phyloP scores from a whole-genome alignment of 1,139 yeast species.

The Suhomyces bribrorum region DNA sequence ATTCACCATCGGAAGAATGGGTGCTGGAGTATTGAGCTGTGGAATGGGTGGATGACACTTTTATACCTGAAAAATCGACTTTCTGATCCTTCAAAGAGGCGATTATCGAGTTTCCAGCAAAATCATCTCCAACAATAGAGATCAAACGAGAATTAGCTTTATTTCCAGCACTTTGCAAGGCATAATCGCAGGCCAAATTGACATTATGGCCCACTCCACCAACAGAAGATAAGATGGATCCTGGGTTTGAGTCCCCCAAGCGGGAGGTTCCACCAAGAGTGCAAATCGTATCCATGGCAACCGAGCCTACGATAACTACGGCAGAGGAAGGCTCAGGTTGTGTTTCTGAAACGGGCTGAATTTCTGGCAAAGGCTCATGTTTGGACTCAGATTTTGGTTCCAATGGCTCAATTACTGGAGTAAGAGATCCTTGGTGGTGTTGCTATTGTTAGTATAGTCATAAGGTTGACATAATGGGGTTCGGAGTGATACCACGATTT shows the following conservation, averaged over 20 bases:
- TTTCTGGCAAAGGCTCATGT: no score
- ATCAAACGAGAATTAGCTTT: conserved; percentile 41
- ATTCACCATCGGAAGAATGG: conserved; percentile 61
- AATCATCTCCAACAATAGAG: conserved; percentile 62
- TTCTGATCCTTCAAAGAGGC: conserved; percentile 23
- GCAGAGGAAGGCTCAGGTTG: not conserved
- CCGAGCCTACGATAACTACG: conserved; percentile 64
- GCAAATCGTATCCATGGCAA: conserved; percentile 74
- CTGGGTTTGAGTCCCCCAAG: conserved; percentile 74
- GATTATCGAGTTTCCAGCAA: conserved; percentile 48
- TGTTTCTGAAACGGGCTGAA: no score
- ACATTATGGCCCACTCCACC: conserved; percentile 90
- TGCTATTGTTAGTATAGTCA: not conserved
- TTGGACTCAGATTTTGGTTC: no score
- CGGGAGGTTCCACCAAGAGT: conserved; percentile 31
- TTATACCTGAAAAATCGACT: conserved; percentile 47
- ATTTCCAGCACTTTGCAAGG: conserved; percentile 12
- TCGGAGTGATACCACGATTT: no score
- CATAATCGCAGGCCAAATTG: conserved; percentile 51
- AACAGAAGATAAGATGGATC: conserved; percentile 52
- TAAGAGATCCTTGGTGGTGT: not conserved
- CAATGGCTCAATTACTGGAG: not conserved
- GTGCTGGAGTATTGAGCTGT: conserved; percentile 78
- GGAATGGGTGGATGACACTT: conserved; percentile 18
- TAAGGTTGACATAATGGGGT: no score